Percentiles rank a stretch among this genome's conserved stretches.
Conservation (phyloP, 106 monocot genomes). For the Gastrodia elata region DNA sequence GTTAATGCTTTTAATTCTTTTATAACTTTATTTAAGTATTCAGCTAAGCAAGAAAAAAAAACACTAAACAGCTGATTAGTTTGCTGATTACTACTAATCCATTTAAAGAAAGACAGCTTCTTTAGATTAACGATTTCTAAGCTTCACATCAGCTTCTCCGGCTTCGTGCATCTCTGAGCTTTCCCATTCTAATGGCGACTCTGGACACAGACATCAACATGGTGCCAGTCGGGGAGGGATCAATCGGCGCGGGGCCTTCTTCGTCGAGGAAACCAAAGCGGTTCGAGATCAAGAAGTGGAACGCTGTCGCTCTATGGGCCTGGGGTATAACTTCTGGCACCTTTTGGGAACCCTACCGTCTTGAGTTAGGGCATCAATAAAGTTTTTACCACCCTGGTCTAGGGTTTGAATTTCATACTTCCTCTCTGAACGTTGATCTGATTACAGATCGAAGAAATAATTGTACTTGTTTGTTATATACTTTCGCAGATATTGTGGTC, state of each 20-base stretch:
- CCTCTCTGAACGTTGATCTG: not conserved
- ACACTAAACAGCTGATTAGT: no score
- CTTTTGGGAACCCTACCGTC: not conserved
- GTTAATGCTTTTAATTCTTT: no score
- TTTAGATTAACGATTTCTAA: no score
- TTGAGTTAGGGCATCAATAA: not conserved
- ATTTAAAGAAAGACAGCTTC: no score
- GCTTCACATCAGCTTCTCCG: not conserved
- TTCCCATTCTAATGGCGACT: constrained; percentile 26
- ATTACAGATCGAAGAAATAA: not conserved
- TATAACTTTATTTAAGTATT: no score
- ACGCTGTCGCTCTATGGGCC: constrained; percentile 61
- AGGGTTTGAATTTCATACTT: not conserved
- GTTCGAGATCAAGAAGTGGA: constrained; percentile 72
- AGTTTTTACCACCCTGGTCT: not conserved
- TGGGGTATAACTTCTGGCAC: constrained; percentile 29
- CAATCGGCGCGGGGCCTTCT: constrained; percentile 23
- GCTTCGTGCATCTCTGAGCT: no score
- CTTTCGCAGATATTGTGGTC: constrained; percentile 50
- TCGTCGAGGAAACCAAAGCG: constrained; percentile 49
- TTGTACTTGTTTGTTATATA: not conserved
- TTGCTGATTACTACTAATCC: no score
- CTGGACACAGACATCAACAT: constrained; percentile 42
- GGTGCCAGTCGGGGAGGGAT: constrained; percentile 41
- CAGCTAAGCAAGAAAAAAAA: no score